A percentile compares a stretch with the other conserved stretches of the same genome.
phyloP scores from a whole-genome alignment of 345 rosid species.

The Arabis alpina region DNA sequence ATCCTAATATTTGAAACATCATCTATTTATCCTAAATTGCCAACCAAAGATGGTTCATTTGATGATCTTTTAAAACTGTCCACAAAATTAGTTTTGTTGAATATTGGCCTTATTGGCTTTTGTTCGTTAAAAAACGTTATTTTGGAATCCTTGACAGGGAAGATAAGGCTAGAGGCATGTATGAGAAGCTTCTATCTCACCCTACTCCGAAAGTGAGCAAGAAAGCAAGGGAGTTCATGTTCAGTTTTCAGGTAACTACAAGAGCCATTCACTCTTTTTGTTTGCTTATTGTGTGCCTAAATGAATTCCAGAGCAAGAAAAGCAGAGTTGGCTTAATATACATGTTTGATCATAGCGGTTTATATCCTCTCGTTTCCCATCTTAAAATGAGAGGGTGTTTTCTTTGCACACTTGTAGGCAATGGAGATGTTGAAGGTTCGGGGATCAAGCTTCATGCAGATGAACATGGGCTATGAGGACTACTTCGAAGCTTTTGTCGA shows the following conservation, averaged over 20 bases:
- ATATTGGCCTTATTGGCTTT: conserved; percentile 11
- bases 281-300: conserved; percentile 2
- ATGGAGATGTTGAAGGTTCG: conserved; percentile 83
- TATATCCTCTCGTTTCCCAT: not conserved
- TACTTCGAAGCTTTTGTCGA: conserved; percentile 74
- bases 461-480: conserved; percentile 59
- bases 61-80: not conserved
- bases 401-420: conserved; percentile 50
- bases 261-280: not conserved
- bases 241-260: conserved; percentile 82
- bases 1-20: not conserved
- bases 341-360: not conserved
- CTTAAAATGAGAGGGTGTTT: not conserved
- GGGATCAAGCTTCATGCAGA: conserved; percentile 46
- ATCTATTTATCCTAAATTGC: not conserved
- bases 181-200: conserved; percentile 88
- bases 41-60: conserved; percentile 6
- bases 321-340: not conserved
- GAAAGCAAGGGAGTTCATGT: conserved; percentile 73
- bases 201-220: conserved; percentile 72
- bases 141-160: conserved; percentile 50
- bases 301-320: not conserved
- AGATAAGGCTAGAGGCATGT: conserved; percentile 73
- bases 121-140: not conserved
- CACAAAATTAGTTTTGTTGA: conserved; percentile 12